Conservation (phyloP, 1,139 yeast genomes). For the Blastobotrys capitulatus region DNA sequence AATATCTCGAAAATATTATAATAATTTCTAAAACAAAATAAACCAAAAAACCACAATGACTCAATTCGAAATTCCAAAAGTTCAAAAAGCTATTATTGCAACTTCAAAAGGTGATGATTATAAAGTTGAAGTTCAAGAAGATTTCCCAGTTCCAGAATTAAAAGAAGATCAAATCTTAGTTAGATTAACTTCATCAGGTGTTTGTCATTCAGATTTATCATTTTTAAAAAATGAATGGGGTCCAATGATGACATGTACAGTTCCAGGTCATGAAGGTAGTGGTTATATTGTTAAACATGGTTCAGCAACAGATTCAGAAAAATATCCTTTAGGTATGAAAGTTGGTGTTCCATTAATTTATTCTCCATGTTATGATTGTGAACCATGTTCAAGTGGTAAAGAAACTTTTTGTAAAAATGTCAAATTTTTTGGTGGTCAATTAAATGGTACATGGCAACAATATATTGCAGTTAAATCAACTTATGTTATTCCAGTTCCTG, state of each 20-base stretch:
- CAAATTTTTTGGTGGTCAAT: conserved; percentile 51
- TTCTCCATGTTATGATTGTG: conserved; percentile 24
- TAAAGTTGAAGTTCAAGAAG: conserved; percentile 18
- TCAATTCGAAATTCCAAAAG: conserved; percentile 18
- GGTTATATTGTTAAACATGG: conserved; percentile 27
- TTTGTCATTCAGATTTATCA: conserved; percentile 37
- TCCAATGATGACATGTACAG: conserved; percentile 52
- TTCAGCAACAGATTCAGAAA: conserved; percentile 16
- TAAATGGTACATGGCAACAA: conserved; percentile 73
- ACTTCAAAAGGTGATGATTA: conserved; percentile 17
- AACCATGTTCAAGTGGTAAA: conserved; percentile 18
- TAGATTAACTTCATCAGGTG: conserved; percentile 31
- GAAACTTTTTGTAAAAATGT: conserved; percentile 20
- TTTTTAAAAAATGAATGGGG: conserved; percentile 24
- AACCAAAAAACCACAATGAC: not conserved
- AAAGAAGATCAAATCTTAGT: conserved; percentile 28
- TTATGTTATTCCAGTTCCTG: conserved; percentile 69
- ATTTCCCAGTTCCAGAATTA: conserved; percentile 30
- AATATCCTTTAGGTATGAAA: conserved; percentile 21
- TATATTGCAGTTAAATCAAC: conserved; percentile 72
- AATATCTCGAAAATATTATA: not conserved
- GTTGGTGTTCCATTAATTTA: conserved; percentile 25
- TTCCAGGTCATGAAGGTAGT: conserved; percentile 28
- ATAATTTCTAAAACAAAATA: not conserved
- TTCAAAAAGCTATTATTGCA: conserved; percentile 26